phyloP scores from a whole-genome alignment of 768 basidiomycete genomes.

The Psilocybe azurescens region DNA sequence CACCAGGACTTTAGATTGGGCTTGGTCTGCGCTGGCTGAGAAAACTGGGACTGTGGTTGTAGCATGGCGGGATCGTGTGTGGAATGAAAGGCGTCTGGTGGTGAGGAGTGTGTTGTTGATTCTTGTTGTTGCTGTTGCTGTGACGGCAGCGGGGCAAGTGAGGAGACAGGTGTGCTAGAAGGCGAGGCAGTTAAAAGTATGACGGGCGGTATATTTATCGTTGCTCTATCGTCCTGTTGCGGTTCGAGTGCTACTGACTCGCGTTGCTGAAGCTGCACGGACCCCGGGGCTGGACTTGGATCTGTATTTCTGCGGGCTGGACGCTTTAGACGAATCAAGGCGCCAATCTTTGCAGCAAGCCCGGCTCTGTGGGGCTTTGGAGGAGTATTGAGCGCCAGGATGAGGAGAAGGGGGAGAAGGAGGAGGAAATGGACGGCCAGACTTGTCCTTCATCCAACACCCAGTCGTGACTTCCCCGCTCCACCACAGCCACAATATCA shows the following conservation, averaged over 20 bases:
- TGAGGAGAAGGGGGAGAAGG: slow-evolving; percentile 14
- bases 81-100: slow-evolving; percentile 17
- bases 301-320: slow-evolving; percentile 16
- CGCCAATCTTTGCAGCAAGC: slow-evolving; percentile 24
- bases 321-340: slow-evolving; percentile 24
- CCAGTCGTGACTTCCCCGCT: slow-evolving; percentile 14
- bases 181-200: not conserved
- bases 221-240: slow-evolving; percentile 7
- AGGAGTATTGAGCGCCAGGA: slow-evolving; percentile 24
- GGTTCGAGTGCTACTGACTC: slow-evolving; percentile 2
- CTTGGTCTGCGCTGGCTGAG: slow-evolving; percentile 39
- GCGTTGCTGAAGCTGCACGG: slow-evolving; percentile 1
- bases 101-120: slow-evolving; percentile 16
- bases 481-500: slow-evolving; percentile 18
- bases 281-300: slow-evolving; percentile 10
- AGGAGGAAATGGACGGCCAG: not conserved
- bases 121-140: slow-evolving; percentile 12
- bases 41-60: slow-evolving; percentile 10
- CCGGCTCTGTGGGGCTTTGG: slow-evolving; percentile 16
- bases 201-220: not conserved
- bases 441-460: not conserved
- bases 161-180: slow-evolving; percentile 11
- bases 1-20: slow-evolving; percentile 83
- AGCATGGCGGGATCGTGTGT: slow-evolving; percentile 12
- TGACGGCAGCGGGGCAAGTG: slow-evolving; percentile 8